Evolutionary conservation across 352 stramenopile genomes (phyloP).

Genomic region (Phytophthora citricola): DNA sequence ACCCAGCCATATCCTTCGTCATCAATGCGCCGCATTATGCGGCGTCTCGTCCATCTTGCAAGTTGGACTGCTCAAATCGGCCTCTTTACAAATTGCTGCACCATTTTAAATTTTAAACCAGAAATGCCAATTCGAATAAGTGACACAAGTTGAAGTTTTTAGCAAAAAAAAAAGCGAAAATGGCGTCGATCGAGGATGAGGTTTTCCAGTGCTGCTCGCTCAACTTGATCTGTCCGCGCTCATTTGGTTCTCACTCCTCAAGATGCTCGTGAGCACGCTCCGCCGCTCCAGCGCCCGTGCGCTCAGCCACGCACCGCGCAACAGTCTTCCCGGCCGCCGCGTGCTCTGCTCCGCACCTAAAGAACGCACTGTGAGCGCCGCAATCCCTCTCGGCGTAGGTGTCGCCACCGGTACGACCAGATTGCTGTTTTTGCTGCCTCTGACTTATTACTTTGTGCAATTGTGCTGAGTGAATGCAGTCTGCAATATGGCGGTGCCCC

Average conservation of each 20-base stretch:
- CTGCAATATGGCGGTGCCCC: slow-evolving; percentile 53
- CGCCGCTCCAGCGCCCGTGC: slow-evolving; percentile 23
- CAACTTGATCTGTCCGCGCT: neutral
- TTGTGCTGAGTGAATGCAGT: slow-evolving; percentile 4
- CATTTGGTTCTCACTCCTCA: slow-evolving; percentile 9
- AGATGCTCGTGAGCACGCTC: slow-evolving; percentile 39
- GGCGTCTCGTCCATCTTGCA: too few species aligned
- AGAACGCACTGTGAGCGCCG: slow-evolving; percentile 34
- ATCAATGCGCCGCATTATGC: too few species aligned
- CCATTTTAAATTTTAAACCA: too few species aligned
- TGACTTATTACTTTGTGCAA: neutral
- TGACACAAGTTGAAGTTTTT: too few species aligned
- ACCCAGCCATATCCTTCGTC: too few species aligned
- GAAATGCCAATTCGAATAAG: too few species aligned
- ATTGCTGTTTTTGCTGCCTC: neutral
- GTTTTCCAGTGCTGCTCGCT: neutral
- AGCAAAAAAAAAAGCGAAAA: too few species aligned
- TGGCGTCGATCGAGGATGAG: too few species aligned
- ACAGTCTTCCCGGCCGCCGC: slow-evolving; percentile 24
- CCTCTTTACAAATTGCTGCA: too few species aligned
- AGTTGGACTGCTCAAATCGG: too few species aligned
- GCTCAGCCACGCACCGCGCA: slow-evolving; percentile 11
- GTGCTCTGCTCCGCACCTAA: slow-evolving; percentile 64
- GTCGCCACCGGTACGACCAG: slow-evolving; percentile 39
- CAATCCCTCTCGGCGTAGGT: slow-evolving; percentile 57